Conservation (phyloP, 2,329 filamentous ascomycete genomes). For the Fusarium sp. region DNA sequence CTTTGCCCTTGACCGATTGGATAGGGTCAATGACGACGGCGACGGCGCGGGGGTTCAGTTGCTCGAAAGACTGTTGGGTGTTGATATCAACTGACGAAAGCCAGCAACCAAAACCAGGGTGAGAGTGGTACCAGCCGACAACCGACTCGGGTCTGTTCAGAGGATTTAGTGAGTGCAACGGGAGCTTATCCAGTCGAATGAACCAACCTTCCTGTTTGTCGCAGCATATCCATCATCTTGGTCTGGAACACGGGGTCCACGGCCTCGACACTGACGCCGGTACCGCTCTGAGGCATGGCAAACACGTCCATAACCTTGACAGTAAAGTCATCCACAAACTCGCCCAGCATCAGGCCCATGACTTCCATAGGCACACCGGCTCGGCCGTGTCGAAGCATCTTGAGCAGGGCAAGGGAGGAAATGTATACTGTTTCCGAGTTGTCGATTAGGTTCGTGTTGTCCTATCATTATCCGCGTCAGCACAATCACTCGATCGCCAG, state of each 20-base stretch:
- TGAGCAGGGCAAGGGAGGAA: conserved; percentile 93
- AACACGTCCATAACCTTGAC: conserved; percentile 99
- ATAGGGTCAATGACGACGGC: conserved; percentile 98
- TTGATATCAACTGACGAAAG: conserved; percentile 99
- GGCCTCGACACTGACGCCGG: conserved; percentile 96
- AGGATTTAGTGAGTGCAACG: conserved; percentile 27
- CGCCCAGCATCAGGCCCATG: conserved; percentile 98
- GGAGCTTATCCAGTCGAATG: neutral
- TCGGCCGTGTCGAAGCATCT: conserved; percentile 98
- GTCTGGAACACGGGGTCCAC: conserved; percentile 99
- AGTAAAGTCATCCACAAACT: conserved; percentile 99
- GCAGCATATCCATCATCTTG: conserved; percentile 99
- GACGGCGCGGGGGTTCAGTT: conserved; percentile 94
- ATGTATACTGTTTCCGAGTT: conserved; percentile 99
- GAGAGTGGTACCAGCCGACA: conserved; percentile 99
- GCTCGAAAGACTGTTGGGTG: conserved; percentile 99
- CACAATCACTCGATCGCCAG: neutral
- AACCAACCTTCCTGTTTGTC: conserved; percentile 90
- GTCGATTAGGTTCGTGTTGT: conserved; percentile 92
- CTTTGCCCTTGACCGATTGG: conserved; percentile 99
- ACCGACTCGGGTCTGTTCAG: conserved; percentile 86
- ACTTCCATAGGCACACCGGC: conserved; percentile 99
- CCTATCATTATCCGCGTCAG: conserved; percentile 63
- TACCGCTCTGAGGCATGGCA: conserved; percentile 99
- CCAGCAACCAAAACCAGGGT: conserved; percentile 99